Conservation (phyloP, 768 basidiomycete genomes). For the Lactifluus hygrophoroides region DNA sequence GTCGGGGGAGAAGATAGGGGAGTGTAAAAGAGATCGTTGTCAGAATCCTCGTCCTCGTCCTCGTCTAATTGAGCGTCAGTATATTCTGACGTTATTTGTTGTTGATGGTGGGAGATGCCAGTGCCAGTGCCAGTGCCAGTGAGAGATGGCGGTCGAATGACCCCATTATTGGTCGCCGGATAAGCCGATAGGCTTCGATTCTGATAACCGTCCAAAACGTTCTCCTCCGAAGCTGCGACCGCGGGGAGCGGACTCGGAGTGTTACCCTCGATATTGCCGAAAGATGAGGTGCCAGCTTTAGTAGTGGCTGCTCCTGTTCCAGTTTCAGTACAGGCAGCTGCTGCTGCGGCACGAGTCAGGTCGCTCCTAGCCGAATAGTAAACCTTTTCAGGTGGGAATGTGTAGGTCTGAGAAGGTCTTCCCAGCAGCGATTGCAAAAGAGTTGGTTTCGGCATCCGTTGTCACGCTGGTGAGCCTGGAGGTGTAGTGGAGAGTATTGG, state of each 20-base stretch:
- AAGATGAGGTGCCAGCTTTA: neutral
- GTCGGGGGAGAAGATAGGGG: conserved; percentile 20
- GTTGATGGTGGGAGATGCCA: no score
- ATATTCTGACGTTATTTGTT: neutral
- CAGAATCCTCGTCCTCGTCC: neutral
- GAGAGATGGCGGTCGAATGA: neutral
- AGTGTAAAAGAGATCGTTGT: conserved; percentile 15
- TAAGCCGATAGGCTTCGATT: neutral
- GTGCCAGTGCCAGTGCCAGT: no score
- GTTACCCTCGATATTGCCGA: neutral
- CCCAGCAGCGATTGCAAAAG: conserved; percentile 16
- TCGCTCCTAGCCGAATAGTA: conserved; percentile 11
- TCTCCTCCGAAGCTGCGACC: neutral
- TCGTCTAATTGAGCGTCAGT: conserved; percentile 10
- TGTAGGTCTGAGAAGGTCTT: conserved; percentile 12
- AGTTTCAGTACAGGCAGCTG: neutral
- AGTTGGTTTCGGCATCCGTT: conserved; percentile 18
- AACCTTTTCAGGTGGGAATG: conserved; percentile 6
- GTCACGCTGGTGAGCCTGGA: no score
- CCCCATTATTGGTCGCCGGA: neutral
- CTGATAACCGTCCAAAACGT: neutral
- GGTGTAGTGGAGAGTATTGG: no score
- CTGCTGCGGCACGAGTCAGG: conserved; percentile 5
- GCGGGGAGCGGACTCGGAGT: neutral
- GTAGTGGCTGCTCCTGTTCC: neutral